Base-by-base conservation (phyloP, 1,284 basidiomycete genomes). In the Ustilago xerochloae region DNA sequence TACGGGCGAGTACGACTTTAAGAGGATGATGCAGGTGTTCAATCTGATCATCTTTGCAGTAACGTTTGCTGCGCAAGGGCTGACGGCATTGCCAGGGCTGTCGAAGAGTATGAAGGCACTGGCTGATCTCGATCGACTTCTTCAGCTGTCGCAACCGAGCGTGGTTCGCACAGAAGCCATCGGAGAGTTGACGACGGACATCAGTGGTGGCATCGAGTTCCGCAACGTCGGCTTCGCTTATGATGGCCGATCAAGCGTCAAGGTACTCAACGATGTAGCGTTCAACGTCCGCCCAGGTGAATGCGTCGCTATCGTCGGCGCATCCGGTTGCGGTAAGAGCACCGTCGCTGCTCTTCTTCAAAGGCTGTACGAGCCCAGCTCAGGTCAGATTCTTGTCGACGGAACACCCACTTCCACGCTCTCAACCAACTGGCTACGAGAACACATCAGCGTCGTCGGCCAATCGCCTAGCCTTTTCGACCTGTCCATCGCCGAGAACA, bases 21-120 rank as follows among this genome's bases (percentile, higher is more conserved):
- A 91, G 68, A 89, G 91, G 71, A 93, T 97, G 91, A 89, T 97
- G 46, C 89, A 94, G 85, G 91, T 93, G 24, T 90, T 97, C 82
- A 92, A 95, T 68, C 88, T 98, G 62, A 91, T 98, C 61, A 90
- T 98, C 36, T 98, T 98, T 86, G 91, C 92, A 0, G 90, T 98
- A 65, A 93, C 93, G 3, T 96, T 97, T 73, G 93, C 93, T 1
- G 90, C 91, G 24, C 92, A 94, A 83, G 88, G 94, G 74, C 90
- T 97, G 88, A 88, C 90, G 28, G 95, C 94, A 86, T 48, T 84
- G 26, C 82, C 83, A 0, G 73, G 69, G 6, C 56, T 81, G 4
- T 63, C 67, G 32, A 82, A 81, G 63, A 56, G 69, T 13, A 52
- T 79, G 28, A 65, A 77, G 35, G 94, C 94, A 1, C 90, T 93